phyloP scores from a whole-genome alignment of 345 rosid genomes.

The Lumnitzera racemosa region DNA sequence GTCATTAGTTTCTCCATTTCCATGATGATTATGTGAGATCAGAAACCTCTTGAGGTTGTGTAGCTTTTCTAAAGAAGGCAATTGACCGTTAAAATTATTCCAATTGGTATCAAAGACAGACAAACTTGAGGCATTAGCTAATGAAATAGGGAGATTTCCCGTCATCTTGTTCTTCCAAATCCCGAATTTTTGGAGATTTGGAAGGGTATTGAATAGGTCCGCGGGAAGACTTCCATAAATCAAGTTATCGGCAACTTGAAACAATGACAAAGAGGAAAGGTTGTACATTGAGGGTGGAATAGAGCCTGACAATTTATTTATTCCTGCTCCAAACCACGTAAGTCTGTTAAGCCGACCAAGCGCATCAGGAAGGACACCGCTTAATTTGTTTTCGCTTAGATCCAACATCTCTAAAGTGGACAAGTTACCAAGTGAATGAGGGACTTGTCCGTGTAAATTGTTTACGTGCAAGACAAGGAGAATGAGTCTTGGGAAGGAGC shows the following conservation, averaged over 20 bases:
- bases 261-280: background rate
- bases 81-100: background rate
- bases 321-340: constrained; percentile 8
- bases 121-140: constrained; percentile 7
- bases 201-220: constrained; percentile 10
- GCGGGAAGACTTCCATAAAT: constrained; percentile 17
- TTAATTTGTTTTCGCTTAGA: constrained; percentile 6
- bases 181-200: background rate
- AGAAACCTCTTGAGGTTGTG: background rate
- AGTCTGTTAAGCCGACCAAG: constrained; percentile 14
- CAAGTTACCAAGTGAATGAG: constrained; percentile 11
- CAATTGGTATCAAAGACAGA: background rate
- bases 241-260: constrained; percentile 16
- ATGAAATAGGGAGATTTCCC: background rate
- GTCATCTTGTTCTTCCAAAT: background rate
- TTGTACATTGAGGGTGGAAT: constrained; percentile 15
- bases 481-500: constrained; percentile 4
- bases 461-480: background rate
- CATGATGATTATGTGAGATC: constrained; percentile 3
- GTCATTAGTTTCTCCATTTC: constrained; percentile 5
- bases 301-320: constrained; percentile 20
- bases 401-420: constrained; percentile 1
- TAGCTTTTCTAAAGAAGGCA: constrained; percentile 10
- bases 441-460: constrained; percentile 9
- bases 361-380: constrained; percentile 15